Evolutionary conservation across 176 grass and related monocot species (phyloP), one percentile per base, ranked within the genome.

Genomic region (Avena insularis): DNA sequence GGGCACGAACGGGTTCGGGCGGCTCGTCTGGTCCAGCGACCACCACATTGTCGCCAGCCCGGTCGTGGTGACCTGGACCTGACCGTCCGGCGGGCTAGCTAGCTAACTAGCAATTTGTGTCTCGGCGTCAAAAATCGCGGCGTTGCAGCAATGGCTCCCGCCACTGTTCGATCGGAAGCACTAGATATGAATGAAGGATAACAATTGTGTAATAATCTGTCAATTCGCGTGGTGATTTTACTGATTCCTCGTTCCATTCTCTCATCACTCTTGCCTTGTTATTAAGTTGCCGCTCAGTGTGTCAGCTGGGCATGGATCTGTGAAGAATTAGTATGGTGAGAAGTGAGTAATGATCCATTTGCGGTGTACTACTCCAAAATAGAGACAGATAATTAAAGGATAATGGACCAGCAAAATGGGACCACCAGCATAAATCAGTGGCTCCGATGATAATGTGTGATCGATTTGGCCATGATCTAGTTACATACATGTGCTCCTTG

Each of bases 41-140:
- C 89, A 85, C 83, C 92, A 99, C 85, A 86, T 92, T n/a, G 97
- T 99, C 45, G 83, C 90, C 82, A 96, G 97, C 92, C 92, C 97
- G 5, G 90, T 99, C 82, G 89, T 75, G 45, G 75, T 89, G 80
- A 86, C 92, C 5, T 99, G 94, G 97, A 87, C 77, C 85, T 97
- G 80, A 71, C 35, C 71, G 50, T 23, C 72, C 48, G n/a, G 55
- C 79, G 27, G 58, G 53, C 5, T 50, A 29, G 62, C 40, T 75
- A 62, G 54, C 29, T 0, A 43, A 63, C 9, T 7, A 51, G 43
- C 19, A 38, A 9, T 6, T 55, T 9, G 29, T 9, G 29, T 76
- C 16, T 47, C 9, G 25, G 80, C 19, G 61, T 59, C 0, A 16
- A 4, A 71, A 53, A 27, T 8, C 49, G 5, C 35, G 46, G 47